Evolutionary conservation across 164 flowering plant species (phyloP).

Genomic region (Magnolia kwangsiensis): DNA sequence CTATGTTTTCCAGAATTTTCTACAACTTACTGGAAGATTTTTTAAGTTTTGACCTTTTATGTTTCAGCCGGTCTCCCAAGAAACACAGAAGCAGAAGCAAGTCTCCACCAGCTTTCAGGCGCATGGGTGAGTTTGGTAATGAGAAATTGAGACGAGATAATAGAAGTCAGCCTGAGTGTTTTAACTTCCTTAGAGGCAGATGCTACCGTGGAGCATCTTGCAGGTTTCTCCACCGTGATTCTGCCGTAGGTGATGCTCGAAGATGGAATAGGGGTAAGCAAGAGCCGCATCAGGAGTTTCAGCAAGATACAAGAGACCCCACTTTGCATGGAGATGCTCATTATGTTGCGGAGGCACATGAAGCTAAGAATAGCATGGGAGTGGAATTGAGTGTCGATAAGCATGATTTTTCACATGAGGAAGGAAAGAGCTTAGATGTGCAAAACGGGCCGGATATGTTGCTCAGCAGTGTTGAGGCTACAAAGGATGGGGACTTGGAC

Average conservation of each 20-base stretch:
- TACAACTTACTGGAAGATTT: not conserved
- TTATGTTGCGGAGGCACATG: slow-evolving; percentile 5
- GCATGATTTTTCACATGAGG: slow-evolving; percentile 18
- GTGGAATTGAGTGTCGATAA: slow-evolving; percentile 9
- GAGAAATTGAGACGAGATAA: slow-evolving; percentile 38
- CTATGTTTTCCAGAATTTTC: not conserved
- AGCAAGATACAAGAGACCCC: slow-evolving; percentile 21
- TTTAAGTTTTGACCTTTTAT: slow-evolving; percentile 13
- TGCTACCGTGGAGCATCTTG: slow-evolving; percentile 84
- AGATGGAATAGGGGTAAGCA: slow-evolving; percentile 32
- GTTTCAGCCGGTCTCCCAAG: slow-evolving; percentile 75
- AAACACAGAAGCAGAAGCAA: slow-evolving; percentile 67
- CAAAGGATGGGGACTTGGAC: slow-evolving; percentile 15
- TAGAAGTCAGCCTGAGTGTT: slow-evolving; percentile 46
- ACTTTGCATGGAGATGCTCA: slow-evolving; percentile 18
- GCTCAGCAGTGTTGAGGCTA: slow-evolving; percentile 9
- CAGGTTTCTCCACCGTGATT: slow-evolving; percentile 55
- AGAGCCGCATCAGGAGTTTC: slow-evolving; percentile 31
- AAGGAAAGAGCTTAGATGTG: slow-evolving; percentile 18
- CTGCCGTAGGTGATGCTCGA: slow-evolving; percentile 32
- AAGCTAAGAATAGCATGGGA: slow-evolving; percentile 4
- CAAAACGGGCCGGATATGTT: slow-evolving; percentile 17
- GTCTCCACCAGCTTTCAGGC: slow-evolving; percentile 55
- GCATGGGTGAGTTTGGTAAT: slow-evolving; percentile 23
- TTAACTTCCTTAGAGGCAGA: slow-evolving; percentile 66